Evolutionary conservation across 495 filamentous ascomycete species (phyloP), one percentile per base, ranked within the genome.

Genomic region (Podospora appendiculata): DNA sequence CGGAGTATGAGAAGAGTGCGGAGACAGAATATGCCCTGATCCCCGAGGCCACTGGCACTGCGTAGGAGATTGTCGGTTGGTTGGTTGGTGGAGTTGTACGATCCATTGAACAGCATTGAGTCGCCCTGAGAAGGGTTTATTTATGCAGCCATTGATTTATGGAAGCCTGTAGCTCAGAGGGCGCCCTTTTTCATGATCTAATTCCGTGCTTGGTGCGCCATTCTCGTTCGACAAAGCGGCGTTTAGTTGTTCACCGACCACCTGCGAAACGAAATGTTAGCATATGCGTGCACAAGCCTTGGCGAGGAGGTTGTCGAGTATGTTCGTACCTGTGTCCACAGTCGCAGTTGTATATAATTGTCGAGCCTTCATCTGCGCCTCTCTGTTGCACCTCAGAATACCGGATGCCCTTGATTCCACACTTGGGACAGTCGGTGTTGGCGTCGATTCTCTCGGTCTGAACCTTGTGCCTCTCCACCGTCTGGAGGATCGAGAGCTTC

Each of bases 331-430:
- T 90, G 66, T 89, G 72, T 51, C 89, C 87, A 62, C 90, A 96
- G 33, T 86, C 82, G 70, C 90, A 96, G 32, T 77, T 84, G 66
- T 88, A 94, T 58, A 95, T 90, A 38, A 93, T 84, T 2, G 90
- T 95, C 58, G 83, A 87, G 47, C 94, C 94, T 79, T 97, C 94
- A 68, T 97, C 93, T 5, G 93, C 94, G 73, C 89, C 84, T 52
- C 92, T 81, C 64, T 96, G 71, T 66, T 98, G 94, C 45, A 89
- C 79, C 3, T 88, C 85, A 32, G 85, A 88, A 65, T 81, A 97
- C 62, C 83, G 87, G 69, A 97, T 88, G 61, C 95, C 87, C 43
- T 80, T 82, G 47, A 82, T 78, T 6, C 86, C 90, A 65, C 92
- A 97, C 57, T 87, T 81, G 9, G 83, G 79, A 60, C 93, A 97